phyloP scores from a whole-genome alignment of 148 eudicot species.

The Talinum fruticosum region DNA sequence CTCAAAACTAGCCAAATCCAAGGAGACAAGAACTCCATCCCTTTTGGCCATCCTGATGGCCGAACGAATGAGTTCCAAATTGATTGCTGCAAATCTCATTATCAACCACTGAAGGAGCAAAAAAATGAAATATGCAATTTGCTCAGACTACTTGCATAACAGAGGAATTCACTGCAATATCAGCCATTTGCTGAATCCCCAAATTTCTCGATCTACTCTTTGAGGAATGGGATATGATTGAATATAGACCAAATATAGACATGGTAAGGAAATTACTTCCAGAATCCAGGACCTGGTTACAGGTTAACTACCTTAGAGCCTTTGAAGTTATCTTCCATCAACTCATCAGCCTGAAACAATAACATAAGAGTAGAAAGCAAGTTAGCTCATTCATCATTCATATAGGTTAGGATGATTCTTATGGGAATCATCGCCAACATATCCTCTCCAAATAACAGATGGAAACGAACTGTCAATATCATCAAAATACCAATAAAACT shows the following conservation, averaged over 20 bases:
- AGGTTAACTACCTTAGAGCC: slow-evolving; percentile 72
- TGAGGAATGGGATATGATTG: too few relatives aligned
- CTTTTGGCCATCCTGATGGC: slow-evolving; percentile 75
- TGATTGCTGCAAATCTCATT: slow-evolving; percentile 74
- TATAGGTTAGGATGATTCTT: not conserved
- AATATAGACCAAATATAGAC: too few relatives aligned
- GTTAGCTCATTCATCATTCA: slow-evolving; percentile 7
- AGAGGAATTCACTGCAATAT: not conserved
- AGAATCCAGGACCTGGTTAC: not conserved
- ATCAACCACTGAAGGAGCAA: slow-evolving; percentile 75
- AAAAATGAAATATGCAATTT: slow-evolving; percentile 7
- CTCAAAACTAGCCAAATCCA: slow-evolving; percentile 99
- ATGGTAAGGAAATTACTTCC: not conserved
- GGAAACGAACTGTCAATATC: not conserved
- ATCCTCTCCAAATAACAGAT: not conserved
- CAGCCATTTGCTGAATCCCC: not conserved
- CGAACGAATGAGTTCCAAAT: slow-evolving; percentile 62
- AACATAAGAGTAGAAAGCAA: not conserved
- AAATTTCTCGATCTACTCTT: not conserved
- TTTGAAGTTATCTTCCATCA: slow-evolving; percentile 61
- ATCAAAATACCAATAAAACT: not conserved
- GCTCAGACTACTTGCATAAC: not conserved
- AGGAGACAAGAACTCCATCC: slow-evolving; percentile 70
- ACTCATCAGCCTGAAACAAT: slow-evolving; percentile 64
- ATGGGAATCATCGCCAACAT: not conserved